Evolutionary conservation across 2,329 filamentous ascomycete species (phyloP), one percentile per base, ranked within the genome.

Genomic region (Tolypocladium amazonense): DNA sequence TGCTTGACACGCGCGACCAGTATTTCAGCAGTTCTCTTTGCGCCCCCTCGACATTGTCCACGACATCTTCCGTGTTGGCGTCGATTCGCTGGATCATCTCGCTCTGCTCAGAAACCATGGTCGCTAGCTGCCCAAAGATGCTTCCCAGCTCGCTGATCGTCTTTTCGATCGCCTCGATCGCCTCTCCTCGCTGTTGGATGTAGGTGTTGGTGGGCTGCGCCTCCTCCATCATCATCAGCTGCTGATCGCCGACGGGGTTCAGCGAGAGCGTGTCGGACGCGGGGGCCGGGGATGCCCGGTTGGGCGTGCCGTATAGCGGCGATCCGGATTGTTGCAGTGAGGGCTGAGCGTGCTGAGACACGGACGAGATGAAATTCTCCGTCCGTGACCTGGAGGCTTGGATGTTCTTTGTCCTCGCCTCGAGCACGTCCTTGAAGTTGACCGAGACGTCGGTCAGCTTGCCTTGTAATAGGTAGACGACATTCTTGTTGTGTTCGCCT

Each of bases 1-100:
- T 99, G 63, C 92, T 91, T 60, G 91, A 94, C 35, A 97, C 92
- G 47, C 92, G 83, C 35, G 86, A 88, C 93, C 94, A 99, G 76
- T 97, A 99, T 74, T 97, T 97, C 76, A 99, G 85, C 69, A 99
- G 73, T 75, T 99, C 93, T 63, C 92, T 83, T 72, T 99, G 94
- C 7, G 94, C 94, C 23, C 94, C 94, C 70, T 96, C 86, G n/a
- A 99, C 93, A 68, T 99, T 99, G 70, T 97, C 93, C 59, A 99
- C 93, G 7, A 99, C 91, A 67, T 97, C 92, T 70, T 99, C 94
- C 1, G 93, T 97, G 73, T 97, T 97, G 65, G 93, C 93, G 69
- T 97, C 93, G 70, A 97, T 97, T 56, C 93, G 83, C 75, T 97
- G 91, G 65, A 99, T 96, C 88, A 96, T 96, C 75, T 97, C 94